Base-by-base conservation (phyloP, 148 eudicot genomes). In the Fagopyrum homotropicum region DNA sequence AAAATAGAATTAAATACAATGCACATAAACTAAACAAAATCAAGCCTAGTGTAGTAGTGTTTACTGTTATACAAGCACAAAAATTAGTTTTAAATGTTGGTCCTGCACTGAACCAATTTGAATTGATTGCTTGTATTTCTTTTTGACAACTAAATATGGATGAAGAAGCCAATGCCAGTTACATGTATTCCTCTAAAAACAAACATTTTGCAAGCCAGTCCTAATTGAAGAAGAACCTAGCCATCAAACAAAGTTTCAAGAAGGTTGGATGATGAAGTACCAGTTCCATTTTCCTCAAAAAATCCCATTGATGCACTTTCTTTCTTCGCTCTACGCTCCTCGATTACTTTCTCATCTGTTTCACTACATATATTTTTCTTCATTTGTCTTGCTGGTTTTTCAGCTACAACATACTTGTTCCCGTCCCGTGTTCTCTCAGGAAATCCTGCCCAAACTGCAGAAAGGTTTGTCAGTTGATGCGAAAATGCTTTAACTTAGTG, bases 401-500 rank as follows among this genome's bases (percentile, higher is more conserved):
- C 99, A 60, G 97, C 93, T 60, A 95, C 99, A 43, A 89, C 73
- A 80, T 83, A 95, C 78, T 95, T 95, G 91, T 79, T 89, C 48
- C 97, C 96, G 44, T 95, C 97, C 45, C 98, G 98, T 10, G 79
- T 83, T 77, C 96, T 85, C 83, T 95, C 99, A 4, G 96, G 52
- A 77, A 90, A 95, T 82, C 97, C 99, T 75, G 99, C 99, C 99
- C 99, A 95, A 70, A 92, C 99, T 95, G 92, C 56, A 76, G 45
- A 56, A 14, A 15, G 68, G 30, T 61, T 64, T 26, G 69, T 6
- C n/a, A 29, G 43, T 30, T 63, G n/a, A 63, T 63, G 8, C 66
- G 35, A 29, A 40, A 40, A n/a, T 66, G 15, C n/a, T 15, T 66
- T 66, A 66, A 40, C 19, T 40, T 43, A 63, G 40, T 22, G 57